Evolutionary conservation across 2,329 filamentous ascomycete genomes (phyloP).

Genomic region (Trichoderma polysporum): DNA sequence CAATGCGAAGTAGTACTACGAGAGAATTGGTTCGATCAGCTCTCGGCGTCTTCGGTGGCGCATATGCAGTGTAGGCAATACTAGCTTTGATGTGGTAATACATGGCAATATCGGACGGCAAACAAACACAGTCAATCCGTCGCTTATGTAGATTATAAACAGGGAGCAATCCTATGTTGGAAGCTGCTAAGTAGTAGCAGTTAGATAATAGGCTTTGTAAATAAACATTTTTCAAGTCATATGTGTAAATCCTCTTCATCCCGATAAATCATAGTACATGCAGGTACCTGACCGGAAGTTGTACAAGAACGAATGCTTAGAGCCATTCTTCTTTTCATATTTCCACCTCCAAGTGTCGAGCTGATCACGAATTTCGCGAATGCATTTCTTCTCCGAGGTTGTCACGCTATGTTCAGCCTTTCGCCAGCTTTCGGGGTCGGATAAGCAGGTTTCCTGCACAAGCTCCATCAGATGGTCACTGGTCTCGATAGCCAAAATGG

Average conservation of each 20-base stretch:
- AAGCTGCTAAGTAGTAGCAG: not conserved
- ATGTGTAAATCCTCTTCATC: slow-evolving; percentile 28
- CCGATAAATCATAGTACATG: slow-evolving; percentile 77
- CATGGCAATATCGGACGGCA: not conserved
- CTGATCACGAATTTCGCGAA: slow-evolving; percentile 78
- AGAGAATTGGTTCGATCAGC: not conserved
- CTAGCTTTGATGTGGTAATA: not conserved
- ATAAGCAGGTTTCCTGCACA: slow-evolving; percentile 71
- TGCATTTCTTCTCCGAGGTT: slow-evolving; percentile 75
- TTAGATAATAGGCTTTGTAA: not conserved
- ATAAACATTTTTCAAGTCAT: not conserved
- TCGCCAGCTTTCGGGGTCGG: slow-evolving; percentile 82
- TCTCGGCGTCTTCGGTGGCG: not conserved
- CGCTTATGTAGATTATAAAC: not conserved
- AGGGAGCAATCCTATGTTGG: not conserved
- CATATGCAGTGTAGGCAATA: not conserved
- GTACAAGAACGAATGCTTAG: slow-evolving; percentile 80
- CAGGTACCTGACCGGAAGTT: slow-evolving; percentile 85
- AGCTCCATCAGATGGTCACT: slow-evolving; percentile 78
- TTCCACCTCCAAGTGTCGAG: slow-evolving; percentile 61
- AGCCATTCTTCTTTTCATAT: slow-evolving; percentile 54
- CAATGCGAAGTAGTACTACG: not conserved
- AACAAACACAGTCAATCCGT: not conserved
- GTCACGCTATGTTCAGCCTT: slow-evolving; percentile 75
- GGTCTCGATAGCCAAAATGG: slow-evolving; percentile 84